Evolutionary conservation across 345 rosid species (phyloP).

Genomic region (Lagerstroemia speciosa): DNA sequence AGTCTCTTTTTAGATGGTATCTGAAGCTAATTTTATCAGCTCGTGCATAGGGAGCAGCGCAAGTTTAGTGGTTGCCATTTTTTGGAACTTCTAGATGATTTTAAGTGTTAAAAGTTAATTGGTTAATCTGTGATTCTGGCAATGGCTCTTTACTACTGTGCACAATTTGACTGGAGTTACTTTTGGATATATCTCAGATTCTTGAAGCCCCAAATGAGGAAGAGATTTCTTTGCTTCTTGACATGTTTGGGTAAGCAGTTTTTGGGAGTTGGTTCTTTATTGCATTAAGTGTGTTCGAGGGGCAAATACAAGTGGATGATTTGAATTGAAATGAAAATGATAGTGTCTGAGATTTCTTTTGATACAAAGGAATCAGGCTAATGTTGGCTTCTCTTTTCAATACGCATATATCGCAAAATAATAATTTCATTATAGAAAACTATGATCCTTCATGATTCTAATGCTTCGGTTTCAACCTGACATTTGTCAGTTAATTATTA

Average conservation of each 20-base stretch:
- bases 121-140: background rate
- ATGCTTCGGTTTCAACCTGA: background rate
- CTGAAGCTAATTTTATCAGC: background rate
- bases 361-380: background rate
- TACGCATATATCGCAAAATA: background rate
- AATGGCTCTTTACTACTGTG: background rate
- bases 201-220: conserved; percentile 89
- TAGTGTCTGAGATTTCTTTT: background rate
- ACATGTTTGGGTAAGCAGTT: conserved; percentile 63
- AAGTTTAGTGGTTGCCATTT: background rate
- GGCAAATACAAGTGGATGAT: background rate
- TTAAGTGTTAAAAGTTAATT: background rate
- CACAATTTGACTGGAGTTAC: background rate
- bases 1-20: background rate
- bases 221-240: conserved; percentile 80
- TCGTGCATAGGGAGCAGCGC: too few relatives aligned
- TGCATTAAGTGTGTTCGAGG: background rate
- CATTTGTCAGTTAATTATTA: background rate
- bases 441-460: background rate
- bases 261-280: background rate
- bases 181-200: conserved; percentile 45
- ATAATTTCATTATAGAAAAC: background rate
- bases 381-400: background rate
- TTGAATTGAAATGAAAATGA: background rate
- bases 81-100: background rate